Evolutionary conservation across 2,329 filamentous ascomycete genomes (phyloP).

Genomic region (Diaporthe capsici): DNA sequence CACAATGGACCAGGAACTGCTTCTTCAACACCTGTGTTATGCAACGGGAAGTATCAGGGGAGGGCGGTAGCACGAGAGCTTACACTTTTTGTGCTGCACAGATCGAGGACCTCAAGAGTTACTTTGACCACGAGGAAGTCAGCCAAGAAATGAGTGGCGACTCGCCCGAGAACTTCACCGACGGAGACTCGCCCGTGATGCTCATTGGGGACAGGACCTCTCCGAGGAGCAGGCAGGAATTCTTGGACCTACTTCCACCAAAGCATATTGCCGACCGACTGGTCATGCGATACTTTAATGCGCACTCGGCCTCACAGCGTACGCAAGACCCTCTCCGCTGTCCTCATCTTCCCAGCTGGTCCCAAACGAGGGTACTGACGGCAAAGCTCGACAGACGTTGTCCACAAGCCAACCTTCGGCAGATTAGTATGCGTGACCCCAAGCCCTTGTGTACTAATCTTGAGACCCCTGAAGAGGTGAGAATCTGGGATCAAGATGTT

Average conservation of each 20-base stretch:
- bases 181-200: constrained; percentile 57
- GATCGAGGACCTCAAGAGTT: constrained; percentile 72
- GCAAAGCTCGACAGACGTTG: constrained; percentile 56
- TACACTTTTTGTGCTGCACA: constrained; percentile 45
- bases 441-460: background rate
- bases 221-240: constrained; percentile 59
- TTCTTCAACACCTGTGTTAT: too few relatives aligned
- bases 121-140: constrained; percentile 65
- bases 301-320: constrained; percentile 67
- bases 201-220: constrained; percentile 57
- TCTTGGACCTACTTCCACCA: constrained; percentile 64
- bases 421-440: constrained; percentile 54
- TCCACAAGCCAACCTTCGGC: constrained; percentile 68
- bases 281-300: constrained; percentile 67
- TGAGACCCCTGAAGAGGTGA: constrained; percentile 16
- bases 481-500: too few relatives aligned
- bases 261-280: constrained; percentile 63
- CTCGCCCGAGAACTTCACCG: constrained; percentile 50
- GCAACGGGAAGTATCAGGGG: background rate
- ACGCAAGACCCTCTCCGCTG: constrained; percentile 42
- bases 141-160: constrained; percentile 51
- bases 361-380: constrained; percentile 34
- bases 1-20: background rate
- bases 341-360: background rate
- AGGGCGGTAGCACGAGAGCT: background rate